These are phyloP conservation scores for Porodaedalea pini DNA, from an alignment of 1,284 basidiomycete species.

Conservation along the genomic window DNA sequence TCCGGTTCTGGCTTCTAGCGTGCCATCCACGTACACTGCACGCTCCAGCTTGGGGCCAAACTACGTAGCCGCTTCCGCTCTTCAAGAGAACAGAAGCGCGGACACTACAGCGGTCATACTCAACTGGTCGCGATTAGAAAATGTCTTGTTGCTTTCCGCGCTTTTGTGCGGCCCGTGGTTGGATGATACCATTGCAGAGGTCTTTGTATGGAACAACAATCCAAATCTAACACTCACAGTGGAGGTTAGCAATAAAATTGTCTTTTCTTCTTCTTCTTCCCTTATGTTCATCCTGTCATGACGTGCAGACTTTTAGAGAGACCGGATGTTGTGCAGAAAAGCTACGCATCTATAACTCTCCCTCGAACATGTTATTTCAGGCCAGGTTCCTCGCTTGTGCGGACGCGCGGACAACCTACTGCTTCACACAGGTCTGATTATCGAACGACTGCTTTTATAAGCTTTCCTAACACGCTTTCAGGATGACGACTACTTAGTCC, in stretches of 20 bases:
- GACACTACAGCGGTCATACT: constrained; percentile 54
- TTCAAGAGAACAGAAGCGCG: constrained; percentile 16
- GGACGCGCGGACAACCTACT: constrained; percentile 48
- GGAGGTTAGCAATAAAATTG: constrained; percentile 9
- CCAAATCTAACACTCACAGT: constrained; percentile 33
- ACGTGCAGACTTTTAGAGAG: constrained; percentile 36
- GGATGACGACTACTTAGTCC: constrained; percentile 68
- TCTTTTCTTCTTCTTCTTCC: background rate
- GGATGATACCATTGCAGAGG: constrained; percentile 44
- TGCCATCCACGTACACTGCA: background rate
- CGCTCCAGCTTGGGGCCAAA: background rate
- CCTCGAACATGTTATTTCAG: constrained; percentile 57
- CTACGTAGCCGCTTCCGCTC: background rate
- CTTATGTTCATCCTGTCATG: background rate
- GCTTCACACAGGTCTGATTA: constrained; percentile 55
- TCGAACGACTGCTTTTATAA: constrained; percentile 2
- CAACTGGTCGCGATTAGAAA: constrained; percentile 62
- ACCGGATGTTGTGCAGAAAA: constrained; percentile 43
- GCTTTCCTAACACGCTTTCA: constrained; percentile 27
- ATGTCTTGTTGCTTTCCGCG: constrained; percentile 53
- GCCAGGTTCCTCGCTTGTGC: constrained; percentile 62
- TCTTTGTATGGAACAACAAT: constrained; percentile 66
- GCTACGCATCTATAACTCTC: constrained; percentile 55
- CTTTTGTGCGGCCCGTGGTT: constrained; percentile 48
- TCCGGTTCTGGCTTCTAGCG: background rate